Percentiles rank a stretch among this genome's conserved stretches.
Evolutionary conservation across 2,329 filamentous ascomycete species (phyloP).

Genomic region (Ploettnerulaceae sp.): DNA sequence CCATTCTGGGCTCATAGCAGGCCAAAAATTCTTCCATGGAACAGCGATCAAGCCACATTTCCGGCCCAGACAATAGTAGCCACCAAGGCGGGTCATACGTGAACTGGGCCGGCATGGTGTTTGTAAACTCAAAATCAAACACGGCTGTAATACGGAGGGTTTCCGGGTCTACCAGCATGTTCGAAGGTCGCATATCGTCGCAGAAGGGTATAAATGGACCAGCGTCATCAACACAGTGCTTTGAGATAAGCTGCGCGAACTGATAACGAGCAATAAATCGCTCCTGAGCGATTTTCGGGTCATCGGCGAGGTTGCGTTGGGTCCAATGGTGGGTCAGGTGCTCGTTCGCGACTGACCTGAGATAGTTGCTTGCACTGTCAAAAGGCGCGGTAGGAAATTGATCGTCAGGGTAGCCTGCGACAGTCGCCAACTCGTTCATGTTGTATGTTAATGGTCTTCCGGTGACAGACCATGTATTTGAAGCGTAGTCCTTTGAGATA

Average conservation of each 20-base stretch:
- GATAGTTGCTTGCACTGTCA: slow-evolving; percentile 37
- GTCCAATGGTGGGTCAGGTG: slow-evolving; percentile 38
- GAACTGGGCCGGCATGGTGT: slow-evolving; percentile 20
- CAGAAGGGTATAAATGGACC: slow-evolving; percentile 18
- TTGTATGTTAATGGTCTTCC: slow-evolving; percentile 39
- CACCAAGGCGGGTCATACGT: slow-evolving; percentile 19
- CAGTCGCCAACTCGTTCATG: slow-evolving; percentile 38
- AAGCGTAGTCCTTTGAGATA: slow-evolving; percentile 13
- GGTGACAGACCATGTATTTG: slow-evolving; percentile 27
- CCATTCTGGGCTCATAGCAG: slow-evolving; percentile 77
- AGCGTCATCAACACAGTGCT: slow-evolving; percentile 9
- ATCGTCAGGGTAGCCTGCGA: slow-evolving; percentile 22
- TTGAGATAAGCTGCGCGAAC: slow-evolving; percentile 13
- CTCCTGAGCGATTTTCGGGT: slow-evolving; percentile 31
- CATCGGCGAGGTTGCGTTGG: slow-evolving; percentile 38
- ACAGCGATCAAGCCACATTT: slow-evolving; percentile 15
- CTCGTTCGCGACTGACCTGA: slow-evolving; percentile 37
- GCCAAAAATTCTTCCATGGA: slow-evolving; percentile 59
- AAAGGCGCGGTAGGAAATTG: slow-evolving; percentile 31
- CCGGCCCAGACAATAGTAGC: slow-evolving; percentile 17
- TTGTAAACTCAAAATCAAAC: slow-evolving; percentile 24
- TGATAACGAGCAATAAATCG: slow-evolving; percentile 32
- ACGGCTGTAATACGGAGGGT: slow-evolving; percentile 15
- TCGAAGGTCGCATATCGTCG: slow-evolving; percentile 19
- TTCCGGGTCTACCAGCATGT: slow-evolving; percentile 18